These are phyloP conservation scores for Cryptosporidium tyzzeri DNA, from an alignment of 169 alveolate species.

Conservation along the genomic window DNA sequence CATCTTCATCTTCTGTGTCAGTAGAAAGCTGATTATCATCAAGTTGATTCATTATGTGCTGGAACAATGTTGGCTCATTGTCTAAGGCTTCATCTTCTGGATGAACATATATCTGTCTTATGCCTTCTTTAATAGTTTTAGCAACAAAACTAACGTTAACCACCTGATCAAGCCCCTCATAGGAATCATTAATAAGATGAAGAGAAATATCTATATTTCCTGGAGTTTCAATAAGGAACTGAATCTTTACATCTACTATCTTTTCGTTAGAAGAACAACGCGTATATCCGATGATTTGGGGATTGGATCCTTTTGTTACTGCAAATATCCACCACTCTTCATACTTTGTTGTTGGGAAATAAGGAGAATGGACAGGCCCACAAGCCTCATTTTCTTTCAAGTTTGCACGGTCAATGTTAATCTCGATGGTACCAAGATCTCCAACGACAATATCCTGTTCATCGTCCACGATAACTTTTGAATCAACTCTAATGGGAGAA, in stretches of 20 bases:
- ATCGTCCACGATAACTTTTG: constrained; percentile 87
- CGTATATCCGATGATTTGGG: constrained; percentile 81
- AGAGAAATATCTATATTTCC: constrained; percentile 82
- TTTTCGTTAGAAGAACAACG: constrained; percentile 82
- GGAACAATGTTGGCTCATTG: constrained; percentile 87
- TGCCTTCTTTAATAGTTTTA: constrained; percentile 78
- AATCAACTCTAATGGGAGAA: constrained; percentile 83
- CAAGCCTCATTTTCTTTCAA: constrained; percentile 85
- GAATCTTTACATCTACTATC: constrained; percentile 80
- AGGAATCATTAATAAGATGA: constrained; percentile 82
- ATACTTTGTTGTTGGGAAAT: constrained; percentile 87
- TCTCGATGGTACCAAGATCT: constrained; percentile 88
- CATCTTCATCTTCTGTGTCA: constrained; percentile 85
- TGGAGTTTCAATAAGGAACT: constrained; percentile 83
- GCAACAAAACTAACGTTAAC: constrained; percentile 79
- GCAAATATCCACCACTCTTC: constrained; percentile 91
- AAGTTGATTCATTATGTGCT: constrained; percentile 86
- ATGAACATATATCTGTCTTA: constrained; percentile 83
- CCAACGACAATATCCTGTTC: constrained; percentile 89
- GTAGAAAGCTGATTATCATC: constrained; percentile 81
- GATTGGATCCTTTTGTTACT: constrained; percentile 80
- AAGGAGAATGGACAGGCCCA: constrained; percentile 92
- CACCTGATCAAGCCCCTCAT: constrained; percentile 85
- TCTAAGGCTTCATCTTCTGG: constrained; percentile 89
- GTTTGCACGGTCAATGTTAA: constrained; percentile 84